These are phyloP conservation scores for Lecanicillium sp. DNA, from an alignment of 2,329 filamentous ascomycete genomes.

Conservation along the genomic window DNA sequence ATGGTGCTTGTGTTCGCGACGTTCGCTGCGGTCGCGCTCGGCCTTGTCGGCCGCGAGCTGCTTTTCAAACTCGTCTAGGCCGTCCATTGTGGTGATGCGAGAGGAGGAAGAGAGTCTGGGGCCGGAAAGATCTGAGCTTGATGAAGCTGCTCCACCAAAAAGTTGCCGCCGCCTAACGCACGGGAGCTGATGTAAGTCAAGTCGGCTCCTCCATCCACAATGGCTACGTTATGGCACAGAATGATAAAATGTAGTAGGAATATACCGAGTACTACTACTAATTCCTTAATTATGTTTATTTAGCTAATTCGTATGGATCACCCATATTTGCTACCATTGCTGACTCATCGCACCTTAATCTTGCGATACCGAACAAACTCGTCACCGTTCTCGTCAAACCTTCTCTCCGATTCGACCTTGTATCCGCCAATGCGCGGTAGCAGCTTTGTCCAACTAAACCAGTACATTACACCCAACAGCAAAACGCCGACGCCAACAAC, in stretches of 20 bases:
- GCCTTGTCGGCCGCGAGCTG: conserved; percentile 59
- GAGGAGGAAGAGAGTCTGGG: not conserved
- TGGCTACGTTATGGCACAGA: too few species aligned
- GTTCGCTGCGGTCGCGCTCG: conserved; percentile 39
- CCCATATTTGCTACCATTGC: too few species aligned
- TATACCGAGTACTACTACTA: too few species aligned
- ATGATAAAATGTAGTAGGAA: too few species aligned
- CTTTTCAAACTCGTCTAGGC: conserved; percentile 70
- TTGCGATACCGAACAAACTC: conserved; percentile 32
- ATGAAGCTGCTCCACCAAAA: conserved; percentile 1
- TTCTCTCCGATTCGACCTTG: conserved; percentile 36
- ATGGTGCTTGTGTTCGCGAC: conserved; percentile 35
- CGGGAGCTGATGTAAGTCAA: too few species aligned
- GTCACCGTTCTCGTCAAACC: conserved; percentile 28
- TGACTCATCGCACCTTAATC: too few species aligned
- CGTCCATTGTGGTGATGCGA: conserved; percentile 32
- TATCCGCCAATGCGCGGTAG: conserved; percentile 42
- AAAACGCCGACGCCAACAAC: conserved; percentile 46
- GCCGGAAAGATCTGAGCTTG: not conserved
- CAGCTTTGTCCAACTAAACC: conserved; percentile 43
- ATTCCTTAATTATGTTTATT: too few species aligned
- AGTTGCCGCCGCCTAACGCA: conserved; percentile 1
- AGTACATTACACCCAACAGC: conserved; percentile 43
- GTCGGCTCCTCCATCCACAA: too few species aligned
- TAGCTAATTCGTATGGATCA: too few species aligned